Evolutionary conservation across 2,329 filamentous ascomycete genomes (phyloP).

Genomic region (Fusarium irregulare): DNA sequence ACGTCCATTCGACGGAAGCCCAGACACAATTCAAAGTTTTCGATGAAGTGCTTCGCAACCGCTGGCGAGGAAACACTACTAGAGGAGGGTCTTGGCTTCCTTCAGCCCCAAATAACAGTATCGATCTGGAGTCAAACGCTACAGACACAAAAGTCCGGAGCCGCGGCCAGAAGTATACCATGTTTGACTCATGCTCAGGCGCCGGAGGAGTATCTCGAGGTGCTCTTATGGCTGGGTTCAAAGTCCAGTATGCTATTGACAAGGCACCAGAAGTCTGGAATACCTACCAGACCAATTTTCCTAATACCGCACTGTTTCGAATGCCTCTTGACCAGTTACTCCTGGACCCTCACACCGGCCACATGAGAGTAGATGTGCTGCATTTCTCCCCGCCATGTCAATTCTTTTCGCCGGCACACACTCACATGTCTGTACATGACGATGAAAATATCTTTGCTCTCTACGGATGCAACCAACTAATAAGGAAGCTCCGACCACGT

Average conservation of each 20-base stretch:
- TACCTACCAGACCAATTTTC: slow-evolving; percentile 71
- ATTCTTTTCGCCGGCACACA: slow-evolving; percentile 79
- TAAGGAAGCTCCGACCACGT: slow-evolving; percentile 70
- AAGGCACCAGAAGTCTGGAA: slow-evolving; percentile 64
- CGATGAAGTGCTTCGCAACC: slow-evolving; percentile 50
- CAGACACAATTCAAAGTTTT: slow-evolving; percentile 46
- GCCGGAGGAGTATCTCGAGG: slow-evolving; percentile 78
- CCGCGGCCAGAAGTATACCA: slow-evolving; percentile 66
- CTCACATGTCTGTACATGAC: slow-evolving; percentile 73
- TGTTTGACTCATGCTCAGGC: slow-evolving; percentile 79
- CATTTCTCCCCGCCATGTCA: slow-evolving; percentile 85
- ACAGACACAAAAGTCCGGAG: slow-evolving; percentile 3
- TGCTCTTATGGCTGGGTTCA: slow-evolving; percentile 67
- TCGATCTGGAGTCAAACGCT: slow-evolving; percentile 43
- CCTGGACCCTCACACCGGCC: slow-evolving; percentile 38
- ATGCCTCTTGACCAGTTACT: slow-evolving; percentile 64
- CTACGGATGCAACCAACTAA: slow-evolving; percentile 64
- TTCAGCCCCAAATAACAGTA: background rate
- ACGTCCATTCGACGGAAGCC: slow-evolving; percentile 49
- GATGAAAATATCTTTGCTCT: slow-evolving; percentile 74
- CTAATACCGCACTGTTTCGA: slow-evolving; percentile 59
- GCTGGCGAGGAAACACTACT: slow-evolving; percentile 47
- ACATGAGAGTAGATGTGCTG: slow-evolving; percentile 70
- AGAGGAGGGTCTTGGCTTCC: slow-evolving; percentile 51
- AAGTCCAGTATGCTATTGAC: slow-evolving; percentile 73